These are phyloP conservation scores for Exophiala xenobiotica DNA, from an alignment of 2,329 filamentous ascomycete genomes.

Conservation along the genomic window DNA sequence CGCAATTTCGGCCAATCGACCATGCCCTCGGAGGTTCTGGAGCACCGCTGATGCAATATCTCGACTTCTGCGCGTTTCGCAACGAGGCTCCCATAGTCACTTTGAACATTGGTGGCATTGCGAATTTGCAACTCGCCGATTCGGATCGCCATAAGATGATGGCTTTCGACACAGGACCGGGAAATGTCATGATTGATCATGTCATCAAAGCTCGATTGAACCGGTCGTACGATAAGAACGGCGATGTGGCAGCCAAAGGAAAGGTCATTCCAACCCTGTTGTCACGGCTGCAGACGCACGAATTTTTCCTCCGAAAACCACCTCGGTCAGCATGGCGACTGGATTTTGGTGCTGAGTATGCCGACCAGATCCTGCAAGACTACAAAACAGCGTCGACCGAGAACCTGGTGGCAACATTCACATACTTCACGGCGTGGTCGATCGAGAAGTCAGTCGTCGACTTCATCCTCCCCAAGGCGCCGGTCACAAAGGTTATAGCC, in stretches of 20 bases:
- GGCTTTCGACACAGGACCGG: slow-evolving; percentile 35
- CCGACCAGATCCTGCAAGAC: slow-evolving; percentile 28
- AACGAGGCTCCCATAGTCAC: slow-evolving; percentile 31
- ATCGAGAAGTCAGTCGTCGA: slow-evolving; percentile 31
- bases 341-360: slow-evolving; percentile 34
- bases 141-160: slow-evolving; percentile 35
- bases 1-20: slow-evolving; percentile 35
- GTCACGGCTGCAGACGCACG: slow-evolving; percentile 27
- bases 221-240: slow-evolving; percentile 32
- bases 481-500: slow-evolving; percentile 29
- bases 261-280: slow-evolving; percentile 28
- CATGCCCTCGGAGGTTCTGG: slow-evolving; percentile 35
- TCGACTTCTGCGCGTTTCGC: slow-evolving; percentile 36
- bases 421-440: slow-evolving; percentile 29
- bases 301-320: slow-evolving; percentile 33
- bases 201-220: slow-evolving; percentile 32
- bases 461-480: slow-evolving; percentile 30
- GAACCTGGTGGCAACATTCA: slow-evolving; percentile 31
- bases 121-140: slow-evolving; percentile 35
- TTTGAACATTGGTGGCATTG: slow-evolving; percentile 36
- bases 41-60: slow-evolving; percentile 36
- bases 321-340: slow-evolving; percentile 35
- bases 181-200: slow-evolving; percentile 37
- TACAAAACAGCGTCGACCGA: slow-evolving; percentile 27
- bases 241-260: slow-evolving; percentile 32